phyloP scores from a whole-genome alignment of 2,329 filamentous ascomycete genomes.

The Fusarium marasasianum region DNA sequence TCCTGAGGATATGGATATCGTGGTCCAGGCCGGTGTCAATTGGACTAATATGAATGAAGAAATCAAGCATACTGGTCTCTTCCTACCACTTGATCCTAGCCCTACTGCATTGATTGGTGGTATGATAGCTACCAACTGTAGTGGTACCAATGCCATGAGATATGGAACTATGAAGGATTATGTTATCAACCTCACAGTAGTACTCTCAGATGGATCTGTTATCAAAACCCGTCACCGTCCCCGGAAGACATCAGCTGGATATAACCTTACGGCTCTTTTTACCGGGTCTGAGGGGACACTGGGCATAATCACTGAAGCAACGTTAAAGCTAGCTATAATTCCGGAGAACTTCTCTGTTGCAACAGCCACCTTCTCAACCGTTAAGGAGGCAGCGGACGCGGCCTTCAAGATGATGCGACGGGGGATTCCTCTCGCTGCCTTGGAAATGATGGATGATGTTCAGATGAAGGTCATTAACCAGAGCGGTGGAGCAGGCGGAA shows the following conservation, averaged over 20 bases:
- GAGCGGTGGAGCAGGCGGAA: slow-evolving; percentile 56
- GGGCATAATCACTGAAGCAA: slow-evolving; percentile 75
- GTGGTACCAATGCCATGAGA: slow-evolving; percentile 66
- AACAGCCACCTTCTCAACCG: slow-evolving; percentile 66
- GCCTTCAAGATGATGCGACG: slow-evolving; percentile 71
- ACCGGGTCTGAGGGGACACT: slow-evolving; percentile 77
- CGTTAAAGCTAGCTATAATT: slow-evolving; percentile 72
- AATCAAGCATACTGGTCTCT: slow-evolving; percentile 70
- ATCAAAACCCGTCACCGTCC: slow-evolving; percentile 75
- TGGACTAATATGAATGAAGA: slow-evolving; percentile 75
- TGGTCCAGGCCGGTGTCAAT: slow-evolving; percentile 74
- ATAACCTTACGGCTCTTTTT: slow-evolving; percentile 75
- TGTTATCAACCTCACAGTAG: slow-evolving; percentile 76
- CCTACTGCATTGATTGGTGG: slow-evolving; percentile 67
- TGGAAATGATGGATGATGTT: slow-evolving; percentile 71
- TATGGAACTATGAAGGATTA: slow-evolving; percentile 83
- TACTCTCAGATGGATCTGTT: slow-evolving; percentile 71
- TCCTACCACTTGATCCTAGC: slow-evolving; percentile 76
- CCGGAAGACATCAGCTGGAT: slow-evolving; percentile 75
- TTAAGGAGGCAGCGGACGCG: slow-evolving; percentile 70
- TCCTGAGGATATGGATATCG: slow-evolving; percentile 75
- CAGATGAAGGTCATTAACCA: slow-evolving; percentile 65
- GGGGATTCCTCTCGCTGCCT: slow-evolving; percentile 72
- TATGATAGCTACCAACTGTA: slow-evolving; percentile 75
- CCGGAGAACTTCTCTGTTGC: slow-evolving; percentile 73